Conservation (phyloP, 1,284 basidiomycete species). For the Paramarasmius palmivorus region DNA sequence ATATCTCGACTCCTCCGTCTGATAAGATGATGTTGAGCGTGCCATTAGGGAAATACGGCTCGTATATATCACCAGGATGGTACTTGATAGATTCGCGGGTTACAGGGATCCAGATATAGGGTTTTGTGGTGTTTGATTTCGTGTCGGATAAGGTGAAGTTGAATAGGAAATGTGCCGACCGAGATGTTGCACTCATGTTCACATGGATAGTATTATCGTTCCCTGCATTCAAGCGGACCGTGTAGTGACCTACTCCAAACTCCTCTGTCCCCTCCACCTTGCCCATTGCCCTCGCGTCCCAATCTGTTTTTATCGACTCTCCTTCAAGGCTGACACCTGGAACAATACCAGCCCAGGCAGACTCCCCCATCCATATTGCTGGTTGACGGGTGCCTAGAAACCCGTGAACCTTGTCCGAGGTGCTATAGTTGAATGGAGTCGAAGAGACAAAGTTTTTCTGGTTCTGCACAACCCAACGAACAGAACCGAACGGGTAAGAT, state of each 20-base stretch:
- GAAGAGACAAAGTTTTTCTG: constrained; percentile 74
- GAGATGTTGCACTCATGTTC: constrained; percentile 75
- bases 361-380: constrained; percentile 56
- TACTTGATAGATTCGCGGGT: constrained; percentile 48
- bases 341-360: constrained; percentile 63
- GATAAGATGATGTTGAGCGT: constrained; percentile 46
- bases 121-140: constrained; percentile 25
- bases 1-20: constrained; percentile 51
- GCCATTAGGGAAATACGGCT: constrained; percentile 67
- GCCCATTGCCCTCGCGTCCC: constrained; percentile 61
- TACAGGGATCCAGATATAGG: constrained; percentile 73
- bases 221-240: constrained; percentile 52
- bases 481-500: constrained; percentile 82
- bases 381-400: constrained; percentile 83
- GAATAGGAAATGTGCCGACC: constrained; percentile 78
- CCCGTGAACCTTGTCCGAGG: constrained; percentile 58
- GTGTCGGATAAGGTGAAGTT: constrained; percentile 43
- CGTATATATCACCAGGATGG: constrained; percentile 34
- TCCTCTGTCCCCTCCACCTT: constrained; percentile 64
- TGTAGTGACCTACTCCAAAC: constrained; percentile 65
- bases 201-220: constrained; percentile 53
- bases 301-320: constrained; percentile 48
- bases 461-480: constrained; percentile 77
- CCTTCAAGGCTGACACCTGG: constrained; percentile 44
- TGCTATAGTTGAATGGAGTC: constrained; percentile 77